A percentile compares a stretch with the other conserved stretches of the same genome.
phyloP scores from a whole-genome alignment of 1,284 basidiomycete genomes.

The Leccinum subatratum region DNA sequence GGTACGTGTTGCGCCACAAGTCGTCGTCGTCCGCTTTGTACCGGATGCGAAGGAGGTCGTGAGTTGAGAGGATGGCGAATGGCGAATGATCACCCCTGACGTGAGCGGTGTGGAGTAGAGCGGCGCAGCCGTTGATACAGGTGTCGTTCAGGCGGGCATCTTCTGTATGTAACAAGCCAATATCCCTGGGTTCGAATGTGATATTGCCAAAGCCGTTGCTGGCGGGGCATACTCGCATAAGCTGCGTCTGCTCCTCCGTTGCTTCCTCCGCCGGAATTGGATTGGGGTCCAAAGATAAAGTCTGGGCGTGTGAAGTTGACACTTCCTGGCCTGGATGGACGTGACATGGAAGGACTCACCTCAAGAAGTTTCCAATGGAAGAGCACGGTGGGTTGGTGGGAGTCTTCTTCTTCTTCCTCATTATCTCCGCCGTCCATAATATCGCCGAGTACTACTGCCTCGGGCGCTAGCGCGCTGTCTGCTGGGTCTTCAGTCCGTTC shows the following conservation, averaged over 20 bases:
- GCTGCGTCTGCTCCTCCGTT: background rate
- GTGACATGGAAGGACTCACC: background rate
- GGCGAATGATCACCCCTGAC: background rate
- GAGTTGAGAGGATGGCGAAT: slow-evolving; percentile 9
- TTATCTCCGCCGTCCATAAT: background rate
- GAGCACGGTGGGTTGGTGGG: background rate
- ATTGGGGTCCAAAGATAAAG: background rate
- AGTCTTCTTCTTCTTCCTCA: background rate
- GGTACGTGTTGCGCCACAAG: slow-evolving; percentile 8
- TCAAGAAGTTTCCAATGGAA: background rate
- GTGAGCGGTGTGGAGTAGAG: slow-evolving; percentile 3
- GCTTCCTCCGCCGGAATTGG: background rate
- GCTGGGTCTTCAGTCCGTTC: background rate
- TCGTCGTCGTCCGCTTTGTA: slow-evolving; percentile 8
- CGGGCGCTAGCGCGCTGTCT: background rate
- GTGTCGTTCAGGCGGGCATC: slow-evolving; percentile 10
- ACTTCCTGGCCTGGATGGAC: too few species aligned
- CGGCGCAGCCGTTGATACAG: slow-evolving; percentile 15
- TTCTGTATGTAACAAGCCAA: background rate
- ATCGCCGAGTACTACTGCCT: background rate
- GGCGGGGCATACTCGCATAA: background rate
- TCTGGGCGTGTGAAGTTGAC: too few species aligned
- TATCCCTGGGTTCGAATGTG: background rate
- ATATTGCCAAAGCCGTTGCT: background rate
- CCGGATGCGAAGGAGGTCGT: slow-evolving; percentile 10